phyloP scores from a whole-genome alignment of 2,329 filamentous ascomycete genomes.

The Penicillium sp. region DNA sequence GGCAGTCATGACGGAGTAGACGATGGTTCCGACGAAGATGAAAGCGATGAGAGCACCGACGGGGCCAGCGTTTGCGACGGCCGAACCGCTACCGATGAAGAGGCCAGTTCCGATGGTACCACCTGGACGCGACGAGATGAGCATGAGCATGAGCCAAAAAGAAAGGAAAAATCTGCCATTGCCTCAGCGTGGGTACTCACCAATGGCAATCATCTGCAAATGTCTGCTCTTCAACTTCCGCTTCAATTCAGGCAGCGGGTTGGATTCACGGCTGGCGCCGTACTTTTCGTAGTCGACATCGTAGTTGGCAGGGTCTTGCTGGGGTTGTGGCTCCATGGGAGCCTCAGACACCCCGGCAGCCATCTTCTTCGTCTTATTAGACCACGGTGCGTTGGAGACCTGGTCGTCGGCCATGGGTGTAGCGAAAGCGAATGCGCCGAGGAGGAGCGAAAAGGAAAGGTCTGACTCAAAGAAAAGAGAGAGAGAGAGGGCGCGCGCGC shows the following conservation, averaged over 20 bases:
- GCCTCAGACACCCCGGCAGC: conserved; percentile 27
- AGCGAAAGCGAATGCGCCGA: background rate
- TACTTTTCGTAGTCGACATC: conserved; percentile 45
- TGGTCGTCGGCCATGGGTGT: conserved; percentile 30
- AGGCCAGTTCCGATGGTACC: conserved; percentile 74
- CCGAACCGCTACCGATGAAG: conserved; percentile 69
- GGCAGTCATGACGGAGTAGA: conserved; percentile 74
- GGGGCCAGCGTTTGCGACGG: conserved; percentile 66
- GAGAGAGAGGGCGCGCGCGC: background rate
- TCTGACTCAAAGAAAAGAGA: conserved; percentile 5
- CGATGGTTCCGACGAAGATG: conserved; percentile 69
- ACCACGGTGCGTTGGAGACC: conserved; percentile 18
- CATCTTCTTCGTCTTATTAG: conserved; percentile 29
- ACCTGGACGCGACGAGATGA: conserved; percentile 36
- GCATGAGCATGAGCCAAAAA: background rate
- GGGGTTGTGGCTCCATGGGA: conserved; percentile 25
- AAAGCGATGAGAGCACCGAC: conserved; percentile 70
- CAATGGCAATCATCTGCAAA: too few relatives aligned
- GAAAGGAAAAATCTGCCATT: too few relatives aligned
- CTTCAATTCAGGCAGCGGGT: conserved; percentile 67
- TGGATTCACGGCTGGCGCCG: conserved; percentile 53
- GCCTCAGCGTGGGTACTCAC: conserved; percentile 65
- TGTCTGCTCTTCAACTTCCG: conserved; percentile 83
- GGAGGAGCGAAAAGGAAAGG: conserved; percentile 5
- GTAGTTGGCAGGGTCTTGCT: conserved; percentile 11